These are phyloP conservation scores for Umbelopsis ramanniana DNA, from an alignment of 192 early-diverging fungal genomes.

Conservation along the genomic window DNA sequence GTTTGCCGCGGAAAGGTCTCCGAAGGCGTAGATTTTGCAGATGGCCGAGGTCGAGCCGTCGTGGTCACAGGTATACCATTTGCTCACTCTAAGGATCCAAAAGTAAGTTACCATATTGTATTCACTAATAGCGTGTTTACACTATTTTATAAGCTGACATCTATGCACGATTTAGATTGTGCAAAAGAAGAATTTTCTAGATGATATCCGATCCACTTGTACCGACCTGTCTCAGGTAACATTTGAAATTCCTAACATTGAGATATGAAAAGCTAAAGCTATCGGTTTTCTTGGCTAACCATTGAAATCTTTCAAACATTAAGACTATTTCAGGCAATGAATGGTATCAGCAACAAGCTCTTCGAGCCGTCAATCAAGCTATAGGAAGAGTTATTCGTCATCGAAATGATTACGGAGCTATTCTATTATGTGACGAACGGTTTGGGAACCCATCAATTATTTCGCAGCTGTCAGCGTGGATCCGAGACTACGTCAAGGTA, in stretches of 20 bases:
- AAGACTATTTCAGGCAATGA: conserved; percentile 48
- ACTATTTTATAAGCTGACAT: no score
- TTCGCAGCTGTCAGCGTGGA: conserved; percentile 65
- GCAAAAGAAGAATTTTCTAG: conserved; percentile 51
- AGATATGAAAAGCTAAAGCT: background rate
- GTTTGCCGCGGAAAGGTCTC: conserved; percentile 72
- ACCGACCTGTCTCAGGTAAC: background rate
- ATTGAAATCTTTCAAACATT: background rate
- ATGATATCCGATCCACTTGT: conserved; percentile 29
- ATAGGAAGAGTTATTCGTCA: conserved; percentile 64
- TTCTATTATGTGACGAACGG: conserved; percentile 53
- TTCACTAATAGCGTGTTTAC: background rate
- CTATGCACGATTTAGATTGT: conserved; percentile 30
- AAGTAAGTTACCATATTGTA: conserved; percentile 41
- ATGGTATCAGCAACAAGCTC: conserved; percentile 69
- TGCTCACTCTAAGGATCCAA: conserved; percentile 50
- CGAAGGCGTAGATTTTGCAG: conserved; percentile 72
- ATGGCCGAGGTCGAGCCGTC: conserved; percentile 60
- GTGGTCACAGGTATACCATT: conserved; percentile 65
- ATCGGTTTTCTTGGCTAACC: background rate
- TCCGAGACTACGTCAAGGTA: conserved; percentile 46
- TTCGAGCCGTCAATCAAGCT: conserved; percentile 69
- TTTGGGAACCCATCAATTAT: conserved; percentile 53
- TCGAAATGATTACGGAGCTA: conserved; percentile 66
- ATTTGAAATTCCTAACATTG: background rate